Evolutionary conservation across 495 filamentous ascomycete species (phyloP).

Genomic region (Hypoxylon fuscum): DNA sequence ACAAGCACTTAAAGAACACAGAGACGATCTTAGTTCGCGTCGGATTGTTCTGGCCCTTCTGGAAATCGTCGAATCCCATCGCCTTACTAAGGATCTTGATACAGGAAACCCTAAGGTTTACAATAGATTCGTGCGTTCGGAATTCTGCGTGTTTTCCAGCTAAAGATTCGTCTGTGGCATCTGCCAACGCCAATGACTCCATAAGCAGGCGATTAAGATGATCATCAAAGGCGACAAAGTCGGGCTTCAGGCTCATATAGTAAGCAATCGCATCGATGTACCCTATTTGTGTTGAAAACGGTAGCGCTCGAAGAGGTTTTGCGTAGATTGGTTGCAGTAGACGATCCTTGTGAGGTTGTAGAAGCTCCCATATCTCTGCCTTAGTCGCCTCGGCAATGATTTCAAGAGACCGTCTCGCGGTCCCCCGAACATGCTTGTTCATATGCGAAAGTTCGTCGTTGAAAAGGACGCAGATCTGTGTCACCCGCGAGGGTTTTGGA

Average conservation of each 20-base stretch:
- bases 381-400: constrained; percentile 79
- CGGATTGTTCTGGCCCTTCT: constrained; percentile 69
- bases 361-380: constrained; percentile 82
- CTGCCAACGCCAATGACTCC: constrained; percentile 90
- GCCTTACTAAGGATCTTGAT: constrained; percentile 92
- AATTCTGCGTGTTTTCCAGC: constrained; percentile 87
- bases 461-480: constrained; percentile 80
- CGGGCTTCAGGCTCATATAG: constrained; percentile 83
- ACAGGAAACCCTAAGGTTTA: constrained; percentile 91
- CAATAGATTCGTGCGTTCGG: constrained; percentile 87
- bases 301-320: constrained; percentile 91
- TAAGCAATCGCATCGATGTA: constrained; percentile 98
- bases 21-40: constrained; percentile 87
- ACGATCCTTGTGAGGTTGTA: constrained; percentile 86
- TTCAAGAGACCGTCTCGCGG: constrained; percentile 81
- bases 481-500: constrained; percentile 61
- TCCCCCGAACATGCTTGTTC: constrained; percentile 91
- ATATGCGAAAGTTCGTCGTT: constrained; percentile 89
- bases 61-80: constrained; percentile 90
- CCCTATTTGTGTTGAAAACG: constrained; percentile 92
- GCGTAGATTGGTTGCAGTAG: constrained; percentile 88
- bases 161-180: constrained; percentile 89
- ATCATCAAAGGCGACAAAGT: constrained; percentile 90
- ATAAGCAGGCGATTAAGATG: constrained; percentile 86
- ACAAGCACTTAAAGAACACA: constrained; percentile 97